Evolutionary conservation across 108 stramenopile genomes (phyloP).

Genomic region (Fragilaria crotonensis): DNA sequence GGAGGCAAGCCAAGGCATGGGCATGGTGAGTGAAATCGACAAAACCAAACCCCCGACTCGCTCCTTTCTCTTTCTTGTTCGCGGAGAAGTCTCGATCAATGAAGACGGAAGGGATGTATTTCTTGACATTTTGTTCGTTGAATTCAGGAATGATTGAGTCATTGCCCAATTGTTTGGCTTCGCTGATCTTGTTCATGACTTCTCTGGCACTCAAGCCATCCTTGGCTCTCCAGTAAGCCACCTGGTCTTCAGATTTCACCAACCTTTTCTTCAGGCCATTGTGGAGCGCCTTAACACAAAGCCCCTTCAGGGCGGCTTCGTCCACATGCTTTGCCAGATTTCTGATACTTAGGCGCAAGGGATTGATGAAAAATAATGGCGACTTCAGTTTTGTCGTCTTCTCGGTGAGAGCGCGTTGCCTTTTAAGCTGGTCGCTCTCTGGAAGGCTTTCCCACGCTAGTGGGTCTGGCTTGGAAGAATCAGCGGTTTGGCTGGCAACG

Average conservation of each 20-base stretch:
- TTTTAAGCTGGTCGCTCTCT: constrained; percentile 81
- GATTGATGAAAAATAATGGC: constrained; percentile 97
- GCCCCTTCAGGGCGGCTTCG: constrained; percentile 72
- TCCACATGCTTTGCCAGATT: constrained; percentile 88
- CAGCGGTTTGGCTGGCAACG: constrained; percentile 37
- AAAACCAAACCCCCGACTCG: constrained; percentile 96
- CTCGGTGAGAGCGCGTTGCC: constrained; percentile 81
- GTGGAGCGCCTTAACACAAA: constrained; percentile 58
- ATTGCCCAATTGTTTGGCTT: constrained; percentile 9
- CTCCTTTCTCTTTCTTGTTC: constrained; percentile 38
- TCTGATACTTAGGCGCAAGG: constrained; percentile 79
- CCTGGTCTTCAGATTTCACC: constrained; percentile 70
- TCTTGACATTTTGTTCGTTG: constrained; percentile 75
- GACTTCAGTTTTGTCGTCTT: constrained; percentile 90
- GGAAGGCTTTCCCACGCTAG: constrained; percentile 75
- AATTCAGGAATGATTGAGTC: constrained; percentile 35
- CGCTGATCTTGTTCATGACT: constrained; percentile 48
- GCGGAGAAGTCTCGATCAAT: constrained; percentile 66
- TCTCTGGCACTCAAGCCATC: constrained; percentile 70
- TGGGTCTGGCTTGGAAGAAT: constrained; percentile 27
- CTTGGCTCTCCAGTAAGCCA: constrained; percentile 68
- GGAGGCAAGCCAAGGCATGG: constrained; percentile 92
- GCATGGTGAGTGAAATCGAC: constrained; percentile 94
- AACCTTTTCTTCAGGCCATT: constrained; percentile 65
- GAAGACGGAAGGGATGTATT: constrained; percentile 77